Evolutionary conservation across 202 grass and related monocot species (phyloP).

Genomic region (Musa balbisiana): DNA sequence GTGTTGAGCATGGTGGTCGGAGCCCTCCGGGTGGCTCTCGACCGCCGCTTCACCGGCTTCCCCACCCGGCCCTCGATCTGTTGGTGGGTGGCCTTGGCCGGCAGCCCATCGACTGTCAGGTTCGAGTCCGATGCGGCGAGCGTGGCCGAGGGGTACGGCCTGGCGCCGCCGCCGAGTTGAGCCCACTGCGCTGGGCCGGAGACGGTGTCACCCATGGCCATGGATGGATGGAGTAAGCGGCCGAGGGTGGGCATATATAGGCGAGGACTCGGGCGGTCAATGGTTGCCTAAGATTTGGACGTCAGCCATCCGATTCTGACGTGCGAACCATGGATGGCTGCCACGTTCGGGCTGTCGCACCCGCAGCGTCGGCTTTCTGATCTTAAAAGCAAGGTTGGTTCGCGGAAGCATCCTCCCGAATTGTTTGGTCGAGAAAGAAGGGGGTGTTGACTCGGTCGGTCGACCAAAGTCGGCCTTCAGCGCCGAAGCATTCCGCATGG

Average conservation of each 20-base stretch:
- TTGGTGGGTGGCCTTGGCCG: constrained; percentile 2
- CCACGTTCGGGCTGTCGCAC: too few species aligned
- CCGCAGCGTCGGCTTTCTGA: too few species aligned
- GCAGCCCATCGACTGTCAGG: constrained; percentile 15
- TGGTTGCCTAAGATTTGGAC: background rate
- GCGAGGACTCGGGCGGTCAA: background rate
- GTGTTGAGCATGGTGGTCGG: constrained; percentile 85
- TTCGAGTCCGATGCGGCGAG: constrained; percentile 30
- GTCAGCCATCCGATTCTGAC: background rate
- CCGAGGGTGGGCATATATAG: background rate
- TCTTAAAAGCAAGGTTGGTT: background rate
- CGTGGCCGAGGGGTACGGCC: background rate
- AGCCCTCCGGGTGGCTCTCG: constrained; percentile 58
- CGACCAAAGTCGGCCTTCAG: too few species aligned
- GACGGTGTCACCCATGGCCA: background rate
- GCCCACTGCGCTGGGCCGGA: background rate
- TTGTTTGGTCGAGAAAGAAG: too few species aligned
- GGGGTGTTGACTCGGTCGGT: too few species aligned
- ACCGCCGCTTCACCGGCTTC: constrained; percentile 45
- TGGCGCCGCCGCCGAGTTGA: background rate
- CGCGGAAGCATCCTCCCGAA: background rate
- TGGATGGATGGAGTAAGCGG: background rate
- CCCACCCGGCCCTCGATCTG: constrained; percentile 26
- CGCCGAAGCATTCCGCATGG: too few species aligned
- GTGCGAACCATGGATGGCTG: background rate